Conservation (phyloP, 768 basidiomycete species). For the Xanthoconium purpureum region DNA sequence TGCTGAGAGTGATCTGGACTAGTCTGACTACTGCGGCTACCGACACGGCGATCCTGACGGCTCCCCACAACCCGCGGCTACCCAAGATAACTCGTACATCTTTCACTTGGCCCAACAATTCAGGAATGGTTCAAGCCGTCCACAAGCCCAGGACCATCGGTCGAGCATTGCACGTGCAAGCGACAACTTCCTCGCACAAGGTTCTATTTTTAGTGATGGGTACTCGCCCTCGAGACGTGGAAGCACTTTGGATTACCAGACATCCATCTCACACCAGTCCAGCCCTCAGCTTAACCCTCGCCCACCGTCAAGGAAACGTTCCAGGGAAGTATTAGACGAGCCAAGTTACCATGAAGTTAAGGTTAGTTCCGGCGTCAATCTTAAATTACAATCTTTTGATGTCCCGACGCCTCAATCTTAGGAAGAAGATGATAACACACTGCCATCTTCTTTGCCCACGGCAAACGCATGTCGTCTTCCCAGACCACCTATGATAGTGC, state of each 20-base stretch:
- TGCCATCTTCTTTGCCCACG: slow-evolving; percentile 17
- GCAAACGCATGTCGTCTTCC: slow-evolving; percentile 20
- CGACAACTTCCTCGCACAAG: slow-evolving; percentile 33
- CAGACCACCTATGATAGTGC: slow-evolving; percentile 22
- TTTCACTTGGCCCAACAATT: slow-evolving; percentile 24
- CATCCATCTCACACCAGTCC: slow-evolving; percentile 14
- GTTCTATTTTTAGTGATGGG: slow-evolving; percentile 28
- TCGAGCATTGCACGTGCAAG: slow-evolving; percentile 33
- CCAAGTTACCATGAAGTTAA: slow-evolving; percentile 28
- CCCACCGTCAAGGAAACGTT: slow-evolving; percentile 32
- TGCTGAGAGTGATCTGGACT: slow-evolving; percentile 1
- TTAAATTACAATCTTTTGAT: slow-evolving; percentile 26
- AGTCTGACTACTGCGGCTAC: slow-evolving; percentile 20
- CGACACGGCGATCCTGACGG: slow-evolving; percentile 17
- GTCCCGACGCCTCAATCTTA: slow-evolving; percentile 25
- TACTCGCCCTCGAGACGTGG: slow-evolving; percentile 18
- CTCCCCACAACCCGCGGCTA: slow-evolving; percentile 1
- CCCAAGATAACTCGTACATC: slow-evolving; percentile 23
- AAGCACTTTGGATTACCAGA: slow-evolving; percentile 15
- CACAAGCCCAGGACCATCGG: slow-evolving; percentile 31
- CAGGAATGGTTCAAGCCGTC: slow-evolving; percentile 16
- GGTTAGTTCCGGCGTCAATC: slow-evolving; percentile 32
- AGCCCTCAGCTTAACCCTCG: slow-evolving; percentile 17
- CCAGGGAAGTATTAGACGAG: slow-evolving; percentile 30
- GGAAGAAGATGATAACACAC: slow-evolving; percentile 25